These are phyloP conservation scores for Polyplosphaeria fusca DNA, from an alignment of 495 filamentous ascomycete genomes.

Conservation along the genomic window DNA sequence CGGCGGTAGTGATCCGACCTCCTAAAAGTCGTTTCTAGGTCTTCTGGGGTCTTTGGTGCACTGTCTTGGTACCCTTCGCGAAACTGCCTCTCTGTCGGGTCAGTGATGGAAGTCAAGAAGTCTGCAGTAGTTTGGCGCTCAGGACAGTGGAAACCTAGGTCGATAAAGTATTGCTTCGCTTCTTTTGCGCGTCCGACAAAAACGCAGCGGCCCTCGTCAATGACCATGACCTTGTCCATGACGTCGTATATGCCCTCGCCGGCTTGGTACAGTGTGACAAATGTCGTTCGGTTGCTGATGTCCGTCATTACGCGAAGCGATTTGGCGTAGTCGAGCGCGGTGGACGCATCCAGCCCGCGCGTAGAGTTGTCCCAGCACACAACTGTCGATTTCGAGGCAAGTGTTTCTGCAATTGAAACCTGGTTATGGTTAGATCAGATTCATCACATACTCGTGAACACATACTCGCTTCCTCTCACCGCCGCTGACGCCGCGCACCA, in stretches of 20 bases:
- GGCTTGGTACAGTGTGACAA: conserved; percentile 82
- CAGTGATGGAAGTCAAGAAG: conserved; percentile 74
- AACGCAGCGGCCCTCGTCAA: conserved; percentile 63
- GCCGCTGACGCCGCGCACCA: conserved; percentile 69
- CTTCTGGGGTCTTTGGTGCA: conserved; percentile 59
- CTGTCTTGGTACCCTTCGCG: conserved; percentile 61
- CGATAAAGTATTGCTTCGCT: conserved; percentile 65
- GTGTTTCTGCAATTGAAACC: conserved; percentile 66
- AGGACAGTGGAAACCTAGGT: conserved; percentile 66
- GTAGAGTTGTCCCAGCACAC: conserved; percentile 74
- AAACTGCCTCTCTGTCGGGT: conserved; percentile 64
- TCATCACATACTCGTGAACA: background rate
- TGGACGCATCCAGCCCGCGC: conserved; percentile 74
- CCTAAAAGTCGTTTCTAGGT: conserved; percentile 61
- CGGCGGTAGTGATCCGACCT: conserved; percentile 52
- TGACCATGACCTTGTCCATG: conserved; percentile 73
- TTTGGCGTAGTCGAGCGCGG: conserved; percentile 75
- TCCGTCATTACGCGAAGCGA: conserved; percentile 80
- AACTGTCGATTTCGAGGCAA: conserved; percentile 63
- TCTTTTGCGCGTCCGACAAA: conserved; percentile 61
- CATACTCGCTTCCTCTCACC: conserved; percentile 58
- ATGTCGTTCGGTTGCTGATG: conserved; percentile 72
- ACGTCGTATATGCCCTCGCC: conserved; percentile 79
- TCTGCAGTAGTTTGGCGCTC: conserved; percentile 69
- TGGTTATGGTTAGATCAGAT: background rate